These are phyloP conservation scores for Anisodus tanguticus DNA, from an alignment of 257 asterid species.

Conservation along the genomic window DNA sequence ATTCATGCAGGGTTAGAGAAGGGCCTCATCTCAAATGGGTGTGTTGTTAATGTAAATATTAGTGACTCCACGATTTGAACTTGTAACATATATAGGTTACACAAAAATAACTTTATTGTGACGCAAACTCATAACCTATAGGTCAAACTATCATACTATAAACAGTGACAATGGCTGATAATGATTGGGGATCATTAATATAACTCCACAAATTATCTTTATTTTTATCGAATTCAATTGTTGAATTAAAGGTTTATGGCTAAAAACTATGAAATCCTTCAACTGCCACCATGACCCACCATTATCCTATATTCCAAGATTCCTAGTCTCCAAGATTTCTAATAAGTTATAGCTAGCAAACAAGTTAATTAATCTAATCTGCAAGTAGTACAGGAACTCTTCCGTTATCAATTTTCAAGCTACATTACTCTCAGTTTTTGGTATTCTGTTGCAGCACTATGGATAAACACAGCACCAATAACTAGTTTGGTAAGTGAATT, in stretches of 20 bases:
- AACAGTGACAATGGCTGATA: background rate
- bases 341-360: constrained; percentile 3
- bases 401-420: background rate
- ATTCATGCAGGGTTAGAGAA: background rate
- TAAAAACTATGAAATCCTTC: background rate
- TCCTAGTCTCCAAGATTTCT: background rate
- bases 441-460: background rate
- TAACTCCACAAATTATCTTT: background rate
- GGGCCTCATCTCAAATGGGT: too few relatives aligned
- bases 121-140: too few relatives aligned
- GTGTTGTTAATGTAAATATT: too few relatives aligned
- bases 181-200: background rate
- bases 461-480: background rate
- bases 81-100: too few relatives aligned
- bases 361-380: background rate
- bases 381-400: background rate
- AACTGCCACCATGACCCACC: constrained; percentile 3
- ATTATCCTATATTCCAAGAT: background rate
- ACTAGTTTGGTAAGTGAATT: constrained; percentile 3
- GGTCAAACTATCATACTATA: background rate
- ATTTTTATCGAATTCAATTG: background rate
- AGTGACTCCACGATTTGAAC: background rate
- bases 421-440: background rate
- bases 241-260: background rate
- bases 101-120: too few relatives aligned